phyloP scores from a whole-genome alignment of 495 filamentous ascomycete species.

The Aspergillus asperescens region DNA sequence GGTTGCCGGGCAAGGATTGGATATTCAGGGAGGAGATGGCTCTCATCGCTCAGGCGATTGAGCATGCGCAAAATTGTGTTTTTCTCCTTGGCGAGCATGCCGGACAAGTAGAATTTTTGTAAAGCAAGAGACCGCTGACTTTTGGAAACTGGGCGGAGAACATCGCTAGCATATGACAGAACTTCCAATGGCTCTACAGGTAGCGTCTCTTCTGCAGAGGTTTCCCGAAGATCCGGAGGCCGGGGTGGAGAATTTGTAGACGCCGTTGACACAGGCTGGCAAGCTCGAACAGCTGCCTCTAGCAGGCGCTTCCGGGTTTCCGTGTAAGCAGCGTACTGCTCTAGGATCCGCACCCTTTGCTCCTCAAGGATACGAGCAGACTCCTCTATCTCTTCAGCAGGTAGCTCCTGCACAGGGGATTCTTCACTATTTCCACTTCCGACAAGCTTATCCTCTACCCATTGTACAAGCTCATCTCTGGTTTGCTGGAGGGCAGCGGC shows the following conservation, averaged over 20 bases:
- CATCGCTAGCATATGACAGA: slow-evolving; percentile 52
- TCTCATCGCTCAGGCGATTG: slow-evolving; percentile 61
- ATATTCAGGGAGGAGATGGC: slow-evolving; percentile 60
- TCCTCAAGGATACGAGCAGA: slow-evolving; percentile 33
- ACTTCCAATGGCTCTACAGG: slow-evolving; percentile 28
- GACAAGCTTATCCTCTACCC: slow-evolving; percentile 64
- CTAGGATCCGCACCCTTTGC: slow-evolving; percentile 43
- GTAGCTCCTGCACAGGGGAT: slow-evolving; percentile 35
- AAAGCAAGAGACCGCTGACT: slow-evolving; percentile 58
- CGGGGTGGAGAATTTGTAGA: slow-evolving; percentile 25
- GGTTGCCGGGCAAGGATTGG: slow-evolving; percentile 46
- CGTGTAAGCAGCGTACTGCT: slow-evolving; percentile 43
- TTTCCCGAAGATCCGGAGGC: slow-evolving; percentile 22
- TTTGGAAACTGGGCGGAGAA: slow-evolving; percentile 52
- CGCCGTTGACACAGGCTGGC: slow-evolving; percentile 29
- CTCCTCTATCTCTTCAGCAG: slow-evolving; percentile 32
- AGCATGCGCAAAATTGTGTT: slow-evolving; percentile 49
- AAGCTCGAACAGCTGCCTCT: slow-evolving; percentile 34
- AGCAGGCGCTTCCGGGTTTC: slow-evolving; percentile 35
- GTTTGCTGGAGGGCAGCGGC: slow-evolving; percentile 46
- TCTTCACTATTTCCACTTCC: slow-evolving; percentile 44
- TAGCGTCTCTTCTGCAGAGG: slow-evolving; percentile 13
- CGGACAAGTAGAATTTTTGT: slow-evolving; percentile 59
- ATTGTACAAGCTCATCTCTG: slow-evolving; percentile 61
- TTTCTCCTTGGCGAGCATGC: slow-evolving; percentile 53